Evolutionary conservation across 75 land plant genomes (phyloP), one percentile per base, ranked within the genome.

Genomic region (Ceratopteris richardii): DNA sequence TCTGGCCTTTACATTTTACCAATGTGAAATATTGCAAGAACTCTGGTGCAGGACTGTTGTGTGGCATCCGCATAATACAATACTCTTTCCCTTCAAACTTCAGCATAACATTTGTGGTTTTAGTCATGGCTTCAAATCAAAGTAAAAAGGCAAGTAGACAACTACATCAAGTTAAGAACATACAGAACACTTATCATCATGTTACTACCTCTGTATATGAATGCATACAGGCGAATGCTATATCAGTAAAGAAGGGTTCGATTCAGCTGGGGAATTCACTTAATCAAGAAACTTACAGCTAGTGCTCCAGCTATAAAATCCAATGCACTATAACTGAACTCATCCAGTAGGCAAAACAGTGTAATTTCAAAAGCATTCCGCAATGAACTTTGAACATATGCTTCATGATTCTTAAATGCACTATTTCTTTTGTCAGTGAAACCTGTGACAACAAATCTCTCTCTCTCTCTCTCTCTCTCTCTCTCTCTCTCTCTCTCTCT

Each of bases 281-380:
- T 14, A 40, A 40, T 14, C 9, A 40, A 27, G 1, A 7, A 54
- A 22, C 56, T 54, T 27, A 63, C 69, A 42, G 37, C 29, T 24
- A 66, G 58, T 10, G 69, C 62, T 22, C 50, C 24, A 43, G 9
- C 14, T 19, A 66, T 22, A n/a, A 66, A 57, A 22, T 66, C 69
- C 17, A 57, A 44, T 12, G 29, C 46, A 6, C 44, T 65, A 28
- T 66, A 44, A 16, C 43, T 51, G 44, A 43, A 66, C 51, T 46
- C 62, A 50, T 66, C 69, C 50, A 57, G 52, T 23, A 66, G 22
- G 18, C 51, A 57, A 43, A 66, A 44, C 69, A 66, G 57, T 21
- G 33, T 58, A n/a, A 66, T 47, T 30, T 47, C 64, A 64, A 66
- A 66, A 14, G 59, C 51, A 43, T 66, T 66, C 17, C 10, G 30